Percentiles rank a stretch among this genome's conserved stretches.
phyloP scores from a whole-genome alignment of 2,329 filamentous ascomycete species.

The Aspergillus sp. region DNA sequence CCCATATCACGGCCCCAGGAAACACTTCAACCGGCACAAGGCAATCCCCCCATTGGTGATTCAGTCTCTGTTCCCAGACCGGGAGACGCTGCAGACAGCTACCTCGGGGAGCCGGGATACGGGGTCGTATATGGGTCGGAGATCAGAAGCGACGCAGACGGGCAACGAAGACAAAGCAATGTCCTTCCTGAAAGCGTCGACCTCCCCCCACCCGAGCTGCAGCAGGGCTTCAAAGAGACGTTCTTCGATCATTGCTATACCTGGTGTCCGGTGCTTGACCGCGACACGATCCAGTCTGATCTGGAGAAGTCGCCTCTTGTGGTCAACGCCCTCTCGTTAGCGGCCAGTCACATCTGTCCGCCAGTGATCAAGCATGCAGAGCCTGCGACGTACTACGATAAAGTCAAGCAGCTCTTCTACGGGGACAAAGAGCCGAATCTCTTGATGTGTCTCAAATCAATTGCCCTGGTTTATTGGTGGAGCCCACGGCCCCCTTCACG shows the following conservation, averaged over 20 bases:
- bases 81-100: constrained; percentile 2
- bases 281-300: constrained; percentile 4
- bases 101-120: not conserved
- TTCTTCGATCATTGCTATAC: constrained; percentile 9
- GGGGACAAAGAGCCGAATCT: constrained; percentile 40
- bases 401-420: constrained; percentile 41
- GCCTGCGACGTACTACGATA: constrained; percentile 40
- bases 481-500: constrained; percentile 36
- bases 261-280: constrained; percentile 12
- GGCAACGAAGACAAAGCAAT: constrained; percentile 4
- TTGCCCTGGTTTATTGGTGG: constrained; percentile 48
- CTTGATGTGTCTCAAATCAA: constrained; percentile 34
- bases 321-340: constrained; percentile 35
- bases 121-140: constrained; percentile 9
- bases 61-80: not conserved
- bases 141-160: constrained; percentile 11
- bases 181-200: not conserved
- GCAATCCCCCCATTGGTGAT: not conserved
- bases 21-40: not conserved
- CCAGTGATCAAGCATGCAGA: constrained; percentile 40
- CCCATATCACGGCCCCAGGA: not conserved
- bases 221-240: constrained; percentile 13
- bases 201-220: constrained; percentile 7
- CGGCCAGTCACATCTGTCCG: constrained; percentile 42
- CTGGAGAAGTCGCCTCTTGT: constrained; percentile 8